phyloP scores from a whole-genome alignment of 1,284 basidiomycete species.

The Taiwanofungus camphoratus region DNA sequence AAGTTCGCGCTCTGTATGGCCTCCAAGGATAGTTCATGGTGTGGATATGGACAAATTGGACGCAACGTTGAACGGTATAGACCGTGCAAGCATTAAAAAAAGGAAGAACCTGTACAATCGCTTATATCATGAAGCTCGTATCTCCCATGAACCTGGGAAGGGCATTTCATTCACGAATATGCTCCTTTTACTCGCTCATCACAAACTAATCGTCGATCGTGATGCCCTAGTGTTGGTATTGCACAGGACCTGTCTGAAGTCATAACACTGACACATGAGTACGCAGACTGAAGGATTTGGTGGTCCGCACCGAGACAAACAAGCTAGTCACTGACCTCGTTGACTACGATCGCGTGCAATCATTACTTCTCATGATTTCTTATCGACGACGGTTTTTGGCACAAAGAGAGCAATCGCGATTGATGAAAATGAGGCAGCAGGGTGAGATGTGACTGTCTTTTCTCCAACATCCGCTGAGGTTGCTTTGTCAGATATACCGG shows the following conservation, averaged over 20 bases:
- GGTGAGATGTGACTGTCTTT: conserved; percentile 23
- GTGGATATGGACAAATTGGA: conserved; percentile 67
- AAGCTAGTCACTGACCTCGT: conserved; percentile 79
- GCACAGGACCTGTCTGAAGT: background rate
- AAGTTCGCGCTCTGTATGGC: conserved; percentile 9
- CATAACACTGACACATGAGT: conserved; percentile 5
- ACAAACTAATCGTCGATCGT: conserved; percentile 88
- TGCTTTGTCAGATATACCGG: conserved; percentile 47
- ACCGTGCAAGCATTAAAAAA: conserved; percentile 56
- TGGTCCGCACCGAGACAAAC: conserved; percentile 70
- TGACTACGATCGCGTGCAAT: conserved; percentile 79
- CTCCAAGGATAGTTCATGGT: conserved; percentile 35
- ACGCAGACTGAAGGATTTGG: conserved; percentile 74
- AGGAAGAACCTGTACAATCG: conserved; percentile 68
- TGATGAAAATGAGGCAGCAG: conserved; percentile 27
- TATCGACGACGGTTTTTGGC: conserved; percentile 65
- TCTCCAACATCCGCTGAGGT: conserved; percentile 2
- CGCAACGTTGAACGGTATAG: conserved; percentile 54
- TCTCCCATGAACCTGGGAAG: conserved; percentile 63
- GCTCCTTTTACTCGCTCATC: conserved; percentile 84
- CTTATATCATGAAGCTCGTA: conserved; percentile 81
- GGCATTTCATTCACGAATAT: conserved; percentile 93
- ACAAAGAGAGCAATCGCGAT: conserved; percentile 32
- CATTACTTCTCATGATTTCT: conserved; percentile 71
- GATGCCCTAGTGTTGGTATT: conserved; percentile 75